Evolutionary conservation across 495 filamentous ascomycete genomes (phyloP), one percentile per base, ranked within the genome.

Genomic region (Aspergillus cristatus): DNA sequence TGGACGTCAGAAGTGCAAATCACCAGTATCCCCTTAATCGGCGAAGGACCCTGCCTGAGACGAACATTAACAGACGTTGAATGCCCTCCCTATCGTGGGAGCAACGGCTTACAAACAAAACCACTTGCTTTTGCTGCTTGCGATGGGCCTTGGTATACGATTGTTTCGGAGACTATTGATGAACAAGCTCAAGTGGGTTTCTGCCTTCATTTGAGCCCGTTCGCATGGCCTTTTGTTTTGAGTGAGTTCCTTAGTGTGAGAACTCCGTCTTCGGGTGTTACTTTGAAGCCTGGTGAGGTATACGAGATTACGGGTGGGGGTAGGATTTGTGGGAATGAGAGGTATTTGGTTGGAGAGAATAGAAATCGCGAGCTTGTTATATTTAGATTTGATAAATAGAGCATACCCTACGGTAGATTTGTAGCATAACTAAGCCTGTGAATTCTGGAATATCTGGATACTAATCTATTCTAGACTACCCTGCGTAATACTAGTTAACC

Each of bases 331-430:
- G 80, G 79, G 0, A 74, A 77, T 43, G 80, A 84, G 50, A 50
- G 71, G 18, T 82, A 78, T 65, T 31, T 82, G 13, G 46, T 82
- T 8, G 79, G 80, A 3, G 74, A 81, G 53, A 76, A 76, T 44
- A 38, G 49, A 2, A 50, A 55, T 7, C 62, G 71, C 22, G 64
- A 67, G 34, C 53, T 82, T 31, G 72, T 76, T 0, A 50, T 82
- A 38, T 57, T 74, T 42, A 43, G 70, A 33, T 82, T 82, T 38
- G 62, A 67, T 48, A 48, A 51, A 40, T 63, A 31, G 51, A 36
- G 12, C 17, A 1, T n/a, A n/a, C n/a, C n/a, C n/a, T n/a, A n/a
- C n/a, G n/a, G n/a, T n/a, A n/a, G n/a, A n/a, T n/a, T n/a, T n/a
- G n/a, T n/a, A n/a, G n/a, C n/a, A n/a, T n/a, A n/a, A n/a, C n/a